Evolutionary conservation across 768 basidiomycete species (phyloP).

Genomic region (Phaeotremella fagi): DNA sequence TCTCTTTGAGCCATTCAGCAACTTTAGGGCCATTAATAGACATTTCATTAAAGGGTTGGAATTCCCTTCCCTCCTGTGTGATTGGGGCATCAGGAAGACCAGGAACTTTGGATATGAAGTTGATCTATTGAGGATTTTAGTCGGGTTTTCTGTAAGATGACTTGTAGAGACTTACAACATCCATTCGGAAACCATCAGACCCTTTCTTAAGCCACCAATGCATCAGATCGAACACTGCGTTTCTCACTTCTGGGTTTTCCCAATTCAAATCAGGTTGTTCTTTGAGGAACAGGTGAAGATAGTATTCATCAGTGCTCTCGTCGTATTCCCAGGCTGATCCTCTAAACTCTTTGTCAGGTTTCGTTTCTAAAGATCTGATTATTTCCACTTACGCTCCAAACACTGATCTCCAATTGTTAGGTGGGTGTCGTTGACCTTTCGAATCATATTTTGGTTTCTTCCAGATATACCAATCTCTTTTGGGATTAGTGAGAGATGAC

Average conservation of each 20-base stretch:
- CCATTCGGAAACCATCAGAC: conserved; percentile 68
- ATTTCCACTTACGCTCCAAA: conserved; percentile 52
- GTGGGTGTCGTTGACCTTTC: conserved; percentile 58
- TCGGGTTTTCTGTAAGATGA: no score
- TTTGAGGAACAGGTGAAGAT: conserved; percentile 61
- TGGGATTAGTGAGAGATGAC: conserved; percentile 55
- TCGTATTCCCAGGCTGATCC: conserved; percentile 67
- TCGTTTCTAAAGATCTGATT: conserved; percentile 1
- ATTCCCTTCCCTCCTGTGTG: conserved; percentile 47
- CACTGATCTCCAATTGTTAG: conserved; percentile 68
- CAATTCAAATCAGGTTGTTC: conserved; percentile 54
- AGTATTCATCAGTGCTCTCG: conserved; percentile 62
- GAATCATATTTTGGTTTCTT: conserved; percentile 57
- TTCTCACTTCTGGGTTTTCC: conserved; percentile 60
- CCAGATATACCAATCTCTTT: conserved; percentile 76
- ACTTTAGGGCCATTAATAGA: conserved; percentile 62
- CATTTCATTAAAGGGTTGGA: conserved; percentile 56
- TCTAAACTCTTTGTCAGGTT: no score
- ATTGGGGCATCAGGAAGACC: conserved; percentile 66
- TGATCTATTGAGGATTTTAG: conserved; percentile 56
- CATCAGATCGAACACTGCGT: conserved; percentile 58
- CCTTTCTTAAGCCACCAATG: conserved; percentile 69
- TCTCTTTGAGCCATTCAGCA: conserved; percentile 65
- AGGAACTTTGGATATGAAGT: conserved; percentile 60
- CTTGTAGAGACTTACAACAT: conserved; percentile 35